Conservation (phyloP, 257 asterid species). For the Vinca minor region DNA sequence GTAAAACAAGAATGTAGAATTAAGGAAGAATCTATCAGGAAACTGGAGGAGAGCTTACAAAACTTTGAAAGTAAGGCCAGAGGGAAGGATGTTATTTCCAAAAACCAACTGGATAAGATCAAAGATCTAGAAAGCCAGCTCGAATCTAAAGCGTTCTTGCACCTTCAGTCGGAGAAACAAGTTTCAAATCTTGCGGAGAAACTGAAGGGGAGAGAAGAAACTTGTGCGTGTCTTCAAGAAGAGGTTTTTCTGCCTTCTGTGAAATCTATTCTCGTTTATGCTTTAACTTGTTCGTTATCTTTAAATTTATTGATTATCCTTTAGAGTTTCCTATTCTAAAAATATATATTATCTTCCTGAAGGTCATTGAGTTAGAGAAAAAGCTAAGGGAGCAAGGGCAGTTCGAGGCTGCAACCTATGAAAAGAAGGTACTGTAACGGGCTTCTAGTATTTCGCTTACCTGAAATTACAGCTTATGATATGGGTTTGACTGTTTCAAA, state of each 20-base stretch:
- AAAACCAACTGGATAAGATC: constrained; percentile 64
- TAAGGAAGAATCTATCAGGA: constrained; percentile 70
- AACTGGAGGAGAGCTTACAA: constrained; percentile 72
- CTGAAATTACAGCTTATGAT: not conserved
- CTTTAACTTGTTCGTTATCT: not conserved
- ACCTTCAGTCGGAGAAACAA: constrained; percentile 61
- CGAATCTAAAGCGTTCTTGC: constrained; percentile 49
- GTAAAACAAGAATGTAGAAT: constrained; percentile 60
- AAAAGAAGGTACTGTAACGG: constrained; percentile 47
- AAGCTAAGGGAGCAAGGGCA: constrained; percentile 56
- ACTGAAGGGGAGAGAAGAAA: constrained; percentile 68
- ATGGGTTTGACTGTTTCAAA: not conserved
- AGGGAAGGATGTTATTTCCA: constrained; percentile 66
- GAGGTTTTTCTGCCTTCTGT: constrained; percentile 37
- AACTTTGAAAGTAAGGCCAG: constrained; percentile 68
- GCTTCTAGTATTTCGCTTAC: not conserved
- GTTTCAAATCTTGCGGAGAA: constrained; percentile 53
- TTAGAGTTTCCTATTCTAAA: constrained; percentile 6
- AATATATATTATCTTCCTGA: constrained; percentile 12
- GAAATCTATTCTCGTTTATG: not conserved
- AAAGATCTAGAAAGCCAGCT: constrained; percentile 72
- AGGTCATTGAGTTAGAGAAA: constrained; percentile 71
- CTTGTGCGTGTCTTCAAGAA: constrained; percentile 61
- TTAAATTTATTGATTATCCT: not conserved
- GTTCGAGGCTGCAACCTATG: constrained; percentile 39